These are phyloP conservation scores for Tylopilus cervinicoccineus DNA, from an alignment of 768 basidiomycete species.

Conservation along the genomic window DNA sequence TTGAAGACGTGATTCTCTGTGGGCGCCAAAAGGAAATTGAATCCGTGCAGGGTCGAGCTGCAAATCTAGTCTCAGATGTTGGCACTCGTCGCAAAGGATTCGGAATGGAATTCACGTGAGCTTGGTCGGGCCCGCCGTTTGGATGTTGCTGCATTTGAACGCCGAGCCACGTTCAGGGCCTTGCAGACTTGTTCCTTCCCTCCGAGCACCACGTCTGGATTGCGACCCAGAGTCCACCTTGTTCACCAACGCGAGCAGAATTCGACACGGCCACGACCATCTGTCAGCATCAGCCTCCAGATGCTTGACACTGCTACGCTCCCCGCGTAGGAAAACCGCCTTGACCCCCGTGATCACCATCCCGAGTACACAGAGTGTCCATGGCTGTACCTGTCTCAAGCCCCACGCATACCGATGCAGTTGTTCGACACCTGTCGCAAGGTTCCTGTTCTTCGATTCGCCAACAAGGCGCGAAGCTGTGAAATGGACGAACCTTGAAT, in stretches of 20 bases:
- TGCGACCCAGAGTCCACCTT: conserved; percentile 5
- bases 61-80: neutral
- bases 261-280: conserved; percentile 11
- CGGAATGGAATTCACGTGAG: no score
- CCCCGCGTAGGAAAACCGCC: conserved; percentile 3
- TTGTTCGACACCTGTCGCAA: neutral
- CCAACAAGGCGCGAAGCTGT: conserved; percentile 5
- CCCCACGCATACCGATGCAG: conserved; percentile 6
- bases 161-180: neutral
- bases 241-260: conserved; percentile 10
- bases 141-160: neutral
- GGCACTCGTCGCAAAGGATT: neutral
- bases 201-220: neutral
- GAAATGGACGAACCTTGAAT: neutral
- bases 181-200: neutral
- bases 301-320: conserved; percentile 7
- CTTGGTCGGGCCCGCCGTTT: no score
- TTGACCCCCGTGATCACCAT: conserved; percentile 1
- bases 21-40: neutral
- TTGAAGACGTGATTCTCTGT: neutral
- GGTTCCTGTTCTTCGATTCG: conserved; percentile 3
- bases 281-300: conserved; percentile 2
- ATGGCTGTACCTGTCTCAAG: conserved; percentile 4
- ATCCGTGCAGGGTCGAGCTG: neutral
- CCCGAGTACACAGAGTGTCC: conserved; percentile 8